phyloP scores from a whole-genome alignment of 768 basidiomycete species.

The Rubroboletus satanas region DNA sequence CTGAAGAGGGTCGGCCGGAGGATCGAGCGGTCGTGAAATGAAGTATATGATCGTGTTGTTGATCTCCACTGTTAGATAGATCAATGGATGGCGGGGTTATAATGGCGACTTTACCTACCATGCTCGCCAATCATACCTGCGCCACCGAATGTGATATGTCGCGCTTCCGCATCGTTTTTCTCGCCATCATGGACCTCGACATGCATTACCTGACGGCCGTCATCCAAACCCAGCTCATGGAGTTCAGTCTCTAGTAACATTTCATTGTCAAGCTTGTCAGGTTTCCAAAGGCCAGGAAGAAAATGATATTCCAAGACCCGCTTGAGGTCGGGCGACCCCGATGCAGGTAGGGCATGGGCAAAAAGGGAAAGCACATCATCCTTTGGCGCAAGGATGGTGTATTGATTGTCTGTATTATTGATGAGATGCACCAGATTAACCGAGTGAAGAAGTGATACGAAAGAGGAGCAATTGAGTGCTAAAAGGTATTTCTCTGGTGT shows the following conservation, averaged over 20 bases:
- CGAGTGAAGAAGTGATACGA: conserved; percentile 84
- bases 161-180: conserved; percentile 43
- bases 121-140: conserved; percentile 75
- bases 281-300: conserved; percentile 73
- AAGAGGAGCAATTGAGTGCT: conserved; percentile 84
- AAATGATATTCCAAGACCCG: conserved; percentile 86
- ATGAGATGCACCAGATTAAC: conserved; percentile 69
- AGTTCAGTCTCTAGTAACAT: conserved; percentile 80
- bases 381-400: conserved; percentile 88
- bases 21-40: conserved; percentile 75
- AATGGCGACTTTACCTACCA: conserved; percentile 44
- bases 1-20: conserved; percentile 77
- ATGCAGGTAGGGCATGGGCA: conserved; percentile 53
- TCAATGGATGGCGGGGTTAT: conserved; percentile 1
- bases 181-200: conserved; percentile 57
- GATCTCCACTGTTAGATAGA: conserved; percentile 51
- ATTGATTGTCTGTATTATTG: conserved; percentile 62
- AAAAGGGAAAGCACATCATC: conserved; percentile 77
- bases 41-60: conserved; percentile 87
- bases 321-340: conserved; percentile 66
- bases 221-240: conserved; percentile 62
- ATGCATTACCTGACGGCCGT: conserved; percentile 65
- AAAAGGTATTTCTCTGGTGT: conserved; percentile 96
- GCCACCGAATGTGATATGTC: conserved; percentile 76
- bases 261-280: conserved; percentile 65